Evolutionary conservation across 331 rosid species (phyloP).

Genomic region (Cydonia oblonga): DNA sequence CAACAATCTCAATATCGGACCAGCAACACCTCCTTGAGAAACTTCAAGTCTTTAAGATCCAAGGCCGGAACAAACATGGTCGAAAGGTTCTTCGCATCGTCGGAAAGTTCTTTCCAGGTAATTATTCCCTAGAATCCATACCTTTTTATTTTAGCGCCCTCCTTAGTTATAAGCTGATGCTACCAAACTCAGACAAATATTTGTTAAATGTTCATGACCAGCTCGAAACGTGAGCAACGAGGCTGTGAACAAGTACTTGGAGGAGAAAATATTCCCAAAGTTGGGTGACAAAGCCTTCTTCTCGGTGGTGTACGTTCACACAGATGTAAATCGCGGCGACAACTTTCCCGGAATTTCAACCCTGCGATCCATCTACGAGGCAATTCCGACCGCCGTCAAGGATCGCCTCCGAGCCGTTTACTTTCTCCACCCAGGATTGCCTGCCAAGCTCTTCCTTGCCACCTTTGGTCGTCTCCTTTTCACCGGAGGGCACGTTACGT

Average conservation of each 20-base stretch:
- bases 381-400: slow-evolving; percentile 19
- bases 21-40: slow-evolving; percentile 24
- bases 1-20: slow-evolving; percentile 14
- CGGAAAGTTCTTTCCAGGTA: slow-evolving; percentile 38
- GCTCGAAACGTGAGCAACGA: slow-evolving; percentile 23
- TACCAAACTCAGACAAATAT: background rate
- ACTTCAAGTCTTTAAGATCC: slow-evolving; percentile 26
- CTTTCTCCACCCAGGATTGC: slow-evolving; percentile 33
- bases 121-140: background rate
- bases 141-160: background rate
- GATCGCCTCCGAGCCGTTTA: slow-evolving; percentile 22
- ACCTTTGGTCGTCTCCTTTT: slow-evolving; percentile 34
- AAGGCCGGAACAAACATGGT: slow-evolving; percentile 31
- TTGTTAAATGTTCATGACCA: background rate
- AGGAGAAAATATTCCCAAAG: slow-evolving; percentile 17
- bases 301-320: slow-evolving; percentile 36
- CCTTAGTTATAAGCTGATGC: background rate
- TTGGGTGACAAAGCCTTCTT: slow-evolving; percentile 26
- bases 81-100: slow-evolving; percentile 27
- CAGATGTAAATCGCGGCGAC: slow-evolving; percentile 24
- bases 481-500: slow-evolving; percentile 19
- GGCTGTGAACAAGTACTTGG: slow-evolving; percentile 27
- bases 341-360: slow-evolving; percentile 30
- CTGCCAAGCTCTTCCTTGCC: slow-evolving; percentile 33
- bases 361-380: slow-evolving; percentile 26